Base-by-base conservation (phyloP, 352 stramenopile genomes). In the Globisporangium megalacanthum region DNA sequence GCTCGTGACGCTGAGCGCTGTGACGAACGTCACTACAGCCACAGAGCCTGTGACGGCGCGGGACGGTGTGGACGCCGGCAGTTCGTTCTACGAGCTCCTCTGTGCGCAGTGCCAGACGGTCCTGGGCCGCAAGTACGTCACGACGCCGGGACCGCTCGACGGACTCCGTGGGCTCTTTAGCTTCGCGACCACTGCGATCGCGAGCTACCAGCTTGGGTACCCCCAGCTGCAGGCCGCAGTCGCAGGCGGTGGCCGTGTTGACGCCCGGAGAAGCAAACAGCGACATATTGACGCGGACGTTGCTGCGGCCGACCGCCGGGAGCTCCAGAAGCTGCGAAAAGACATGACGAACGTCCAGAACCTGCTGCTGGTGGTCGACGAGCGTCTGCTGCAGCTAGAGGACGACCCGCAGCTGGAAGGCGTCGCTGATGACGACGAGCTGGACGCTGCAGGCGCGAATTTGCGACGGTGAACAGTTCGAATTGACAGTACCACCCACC, bases 101-200 rank as follows among this genome's bases (percentile, higher is more conserved):
- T 94, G 84, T 62, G 75, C 77, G 25, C 83, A 94, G 61, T 94
- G 84, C 54, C 79, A 92, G 53, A 82, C 78, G 0, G 79, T 94
- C 20, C 64, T 94, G 4, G 84, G 84, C 6, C 76, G 81, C 47
- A 77, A 78, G 57, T 93, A 94, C 65, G 62, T 89, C 49, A 88
- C 85, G 29, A 94, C 85, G 2, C 72, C 83, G 6, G 57, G 75
- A 41, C 50, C 57, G 25, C 54, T 94, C 22, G 84, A 94, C 55
- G 66, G 60, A 13, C 77, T 92, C 42, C 75, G 84, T 20, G 77
- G 73, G 10, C 70, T 88, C 7, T 92, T 80, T 52, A 92, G 77
- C 45, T 89, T 94, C 50, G 72, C 72, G 17, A 90, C 80, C 10
- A 79, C 71, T n/a, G 70, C 70, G 4, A 87, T 94, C 60, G 76